Base-by-base conservation (phyloP, 805 yeast genomes). In the Candida methanosorbosa region DNA sequence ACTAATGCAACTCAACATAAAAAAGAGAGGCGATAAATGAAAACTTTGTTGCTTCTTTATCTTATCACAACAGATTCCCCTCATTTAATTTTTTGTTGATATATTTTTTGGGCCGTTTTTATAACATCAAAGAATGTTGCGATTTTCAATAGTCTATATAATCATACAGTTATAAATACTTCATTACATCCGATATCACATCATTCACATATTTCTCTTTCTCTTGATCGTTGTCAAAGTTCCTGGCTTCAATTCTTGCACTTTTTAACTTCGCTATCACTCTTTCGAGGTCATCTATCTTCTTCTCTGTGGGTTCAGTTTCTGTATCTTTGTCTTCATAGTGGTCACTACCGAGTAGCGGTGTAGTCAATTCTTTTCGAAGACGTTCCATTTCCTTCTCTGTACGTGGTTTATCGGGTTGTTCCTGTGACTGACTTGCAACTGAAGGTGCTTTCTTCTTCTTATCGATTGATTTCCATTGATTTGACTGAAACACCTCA, bases 401-500 rank as follows among this genome's bases (percentile, higher is more conserved):
- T 9, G 7, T 5, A 12, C 4, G 5, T 14, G n/a, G 14, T 21
- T 32, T 29, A 16, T 27, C 24, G 12, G 30, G 37, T 17, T 29
- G 23, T 4, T 12, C 15, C n/a, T 5, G 18, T 7, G 18, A 8
- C 21, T 27, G 12, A n/a, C 13, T 13, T 13, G 32, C 12, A 4
- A 14, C 14, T 16, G 19, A 38, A 36, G 20, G 21, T 7, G 19
- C n/a, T 9, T 14, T 20, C 7, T 24, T 18, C 17, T 15, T 21
- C 13, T 6, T 24, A 15, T 22, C 52, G 30, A 50, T 37, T 24
- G 47, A 48, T 15, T 44, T 44, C 77, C 78, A 72, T 23, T 63
- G 68, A 37, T 64, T 68, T 4, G 63, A 52, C 23, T 68, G 61
- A 9, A 71, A 37, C 1, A 68, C 39, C 37, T 69, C 74, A 11